A percentile compares a stretch with the other conserved stretches of the same genome.
Evolutionary conservation across 306 rosid genomes (phyloP).

Genomic region (Begonia loranthoides): DNA sequence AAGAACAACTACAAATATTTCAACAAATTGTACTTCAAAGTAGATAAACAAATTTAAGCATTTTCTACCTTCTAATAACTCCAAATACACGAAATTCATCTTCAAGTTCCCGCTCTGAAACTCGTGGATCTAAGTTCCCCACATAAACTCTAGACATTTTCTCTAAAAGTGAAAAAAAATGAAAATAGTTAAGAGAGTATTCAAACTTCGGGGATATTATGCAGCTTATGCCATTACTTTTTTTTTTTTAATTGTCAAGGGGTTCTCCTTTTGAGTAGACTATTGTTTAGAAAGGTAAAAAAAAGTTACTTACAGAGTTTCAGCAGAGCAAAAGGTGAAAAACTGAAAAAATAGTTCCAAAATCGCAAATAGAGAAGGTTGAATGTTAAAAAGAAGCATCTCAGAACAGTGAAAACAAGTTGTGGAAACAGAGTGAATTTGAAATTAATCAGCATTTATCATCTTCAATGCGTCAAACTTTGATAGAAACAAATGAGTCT

Average conservation of each 20-base stretch:
- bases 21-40: background rate
- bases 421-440: too few species aligned
- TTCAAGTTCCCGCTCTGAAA: slow-evolving; percentile 86
- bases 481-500: too few species aligned
- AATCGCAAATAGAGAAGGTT: background rate
- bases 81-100: slow-evolving; percentile 92
- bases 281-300: background rate
- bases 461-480: too few species aligned
- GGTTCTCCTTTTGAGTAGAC: too few species aligned
- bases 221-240: too few species aligned
- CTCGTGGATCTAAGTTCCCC: slow-evolving; percentile 86
- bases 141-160: slow-evolving; percentile 93
- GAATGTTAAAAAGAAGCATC: background rate
- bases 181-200: too few species aligned
- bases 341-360: background rate
- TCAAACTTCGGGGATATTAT: too few species aligned
- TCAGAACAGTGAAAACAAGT: too few species aligned
- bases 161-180: slow-evolving; percentile 20
- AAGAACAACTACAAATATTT: background rate
- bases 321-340: background rate
- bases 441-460: too few species aligned
- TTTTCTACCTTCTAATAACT: slow-evolving; percentile 70
- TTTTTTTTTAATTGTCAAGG: too few species aligned
- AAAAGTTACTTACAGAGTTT: background rate
- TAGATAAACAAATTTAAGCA: background rate